These are phyloP conservation scores for Chamaecyparis obtusa DNA, from an alignment of 75 land plant species.

Conservation along the genomic window DNA sequence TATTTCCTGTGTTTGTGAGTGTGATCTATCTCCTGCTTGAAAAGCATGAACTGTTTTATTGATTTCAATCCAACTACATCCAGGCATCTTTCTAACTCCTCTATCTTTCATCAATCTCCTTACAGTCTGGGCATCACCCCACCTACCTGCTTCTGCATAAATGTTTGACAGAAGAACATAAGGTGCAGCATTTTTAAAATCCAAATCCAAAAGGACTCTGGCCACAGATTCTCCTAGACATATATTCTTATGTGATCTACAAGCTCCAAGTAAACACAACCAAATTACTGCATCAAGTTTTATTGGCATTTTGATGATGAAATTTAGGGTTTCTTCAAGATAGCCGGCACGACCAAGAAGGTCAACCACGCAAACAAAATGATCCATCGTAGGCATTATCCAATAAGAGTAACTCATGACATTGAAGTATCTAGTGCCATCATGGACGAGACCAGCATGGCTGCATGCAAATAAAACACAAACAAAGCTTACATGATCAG, in stretches of 20 bases:
- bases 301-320: too few relatives aligned
- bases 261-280: constrained; percentile 17
- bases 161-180: too few relatives aligned
- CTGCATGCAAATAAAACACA: too few relatives aligned
- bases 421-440: constrained; percentile 16
- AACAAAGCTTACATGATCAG: too few relatives aligned
- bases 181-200: neutral
- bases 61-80: neutral
- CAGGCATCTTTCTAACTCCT: too few relatives aligned
- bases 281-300: neutral
- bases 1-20: neutral
- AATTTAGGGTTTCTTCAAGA: too few relatives aligned
- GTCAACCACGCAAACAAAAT: constrained; percentile 15
- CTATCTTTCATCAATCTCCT: too few relatives aligned
- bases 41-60: constrained; percentile 1
- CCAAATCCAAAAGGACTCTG: neutral
- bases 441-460: constrained; percentile 10
- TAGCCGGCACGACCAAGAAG: neutral
- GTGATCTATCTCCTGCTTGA: neutral
- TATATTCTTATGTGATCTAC: constrained; percentile 1
- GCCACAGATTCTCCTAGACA: constrained; percentile 3
- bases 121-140: too few relatives aligned
- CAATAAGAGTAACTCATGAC: constrained; percentile 13
- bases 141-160: too few relatives aligned
- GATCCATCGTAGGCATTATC: too few relatives aligned